phyloP scores from a whole-genome alignment of 768 basidiomycete species.

The Naganishia vishniacii region DNA sequence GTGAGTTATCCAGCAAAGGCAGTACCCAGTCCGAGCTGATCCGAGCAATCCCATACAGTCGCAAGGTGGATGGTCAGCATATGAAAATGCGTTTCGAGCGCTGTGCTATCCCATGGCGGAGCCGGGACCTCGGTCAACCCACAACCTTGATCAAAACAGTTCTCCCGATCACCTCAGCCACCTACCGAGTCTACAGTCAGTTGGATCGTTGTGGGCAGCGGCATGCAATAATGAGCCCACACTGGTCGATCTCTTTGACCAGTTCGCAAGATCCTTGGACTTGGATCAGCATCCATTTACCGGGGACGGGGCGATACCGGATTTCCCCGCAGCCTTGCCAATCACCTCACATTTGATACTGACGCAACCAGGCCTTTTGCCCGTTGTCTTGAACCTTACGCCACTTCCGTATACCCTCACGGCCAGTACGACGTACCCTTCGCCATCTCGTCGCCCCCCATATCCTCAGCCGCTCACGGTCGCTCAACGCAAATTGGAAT shows the following conservation, averaged over 20 bases:
- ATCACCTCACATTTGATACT: slow-evolving; percentile 26
- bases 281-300: neutral
- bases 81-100: neutral
- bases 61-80: neutral
- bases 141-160: neutral
- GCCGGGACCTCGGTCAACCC: too few relatives aligned
- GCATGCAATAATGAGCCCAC: slow-evolving; percentile 42
- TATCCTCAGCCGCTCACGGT: slow-evolving; percentile 1
- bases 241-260: slow-evolving; percentile 32
- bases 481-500: neutral
- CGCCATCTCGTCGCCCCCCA: neutral
- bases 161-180: slow-evolving; percentile 8
- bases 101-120: neutral
- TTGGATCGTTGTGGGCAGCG: slow-evolving; percentile 38
- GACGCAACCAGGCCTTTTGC: slow-evolving; percentile 24
- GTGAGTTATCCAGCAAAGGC: slow-evolving; percentile 1
- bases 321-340: slow-evolving; percentile 10
- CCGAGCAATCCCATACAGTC: too few relatives aligned
- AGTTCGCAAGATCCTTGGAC: neutral
- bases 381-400: slow-evolving; percentile 34
- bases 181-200: slow-evolving; percentile 23
- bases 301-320: neutral
- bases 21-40: too few relatives aligned
- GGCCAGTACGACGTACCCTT: slow-evolving; percentile 34
- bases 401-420: slow-evolving; percentile 18